Conservation (phyloP, 305 asterid genomes). For the Lippia alba region DNA sequence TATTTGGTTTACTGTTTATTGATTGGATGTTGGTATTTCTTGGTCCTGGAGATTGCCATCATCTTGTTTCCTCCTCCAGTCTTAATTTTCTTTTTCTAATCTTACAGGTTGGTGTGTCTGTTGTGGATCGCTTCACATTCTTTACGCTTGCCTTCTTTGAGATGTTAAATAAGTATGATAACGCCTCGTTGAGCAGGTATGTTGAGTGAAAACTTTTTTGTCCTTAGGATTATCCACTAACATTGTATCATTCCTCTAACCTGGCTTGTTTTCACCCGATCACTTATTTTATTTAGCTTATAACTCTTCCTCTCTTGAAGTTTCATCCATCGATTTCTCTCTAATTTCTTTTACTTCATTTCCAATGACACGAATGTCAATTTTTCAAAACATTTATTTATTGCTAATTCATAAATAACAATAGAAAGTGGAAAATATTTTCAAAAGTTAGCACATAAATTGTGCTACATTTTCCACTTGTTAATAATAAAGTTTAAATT, state of each 20-base stretch:
- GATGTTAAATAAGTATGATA: slow-evolving; percentile 88
- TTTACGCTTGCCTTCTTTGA: slow-evolving; percentile 96
- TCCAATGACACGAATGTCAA: no score
- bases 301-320: neutral
- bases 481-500: neutral
- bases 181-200: slow-evolving; percentile 93
- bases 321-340: neutral
- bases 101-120: slow-evolving; percentile 90
- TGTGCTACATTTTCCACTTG: no score
- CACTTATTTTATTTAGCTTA: no score
- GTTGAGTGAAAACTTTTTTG: neutral
- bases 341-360: neutral
- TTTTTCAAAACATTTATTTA: no score
- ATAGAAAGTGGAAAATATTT: no score
- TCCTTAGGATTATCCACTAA: slow-evolving; percentile 13
- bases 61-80: slow-evolving; percentile 22
- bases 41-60: slow-evolving; percentile 14
- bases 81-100: slow-evolving; percentile 31
- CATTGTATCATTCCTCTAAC: slow-evolving; percentile 11
- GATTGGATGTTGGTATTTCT: slow-evolving; percentile 22
- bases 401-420: no score
- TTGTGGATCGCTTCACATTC: slow-evolving; percentile 90
- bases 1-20: slow-evolving; percentile 10
- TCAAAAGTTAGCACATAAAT: no score
- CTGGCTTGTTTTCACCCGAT: neutral